phyloP scores from a whole-genome alignment of 106 monocot species.

The Phalaenopsis aphrodite region DNA sequence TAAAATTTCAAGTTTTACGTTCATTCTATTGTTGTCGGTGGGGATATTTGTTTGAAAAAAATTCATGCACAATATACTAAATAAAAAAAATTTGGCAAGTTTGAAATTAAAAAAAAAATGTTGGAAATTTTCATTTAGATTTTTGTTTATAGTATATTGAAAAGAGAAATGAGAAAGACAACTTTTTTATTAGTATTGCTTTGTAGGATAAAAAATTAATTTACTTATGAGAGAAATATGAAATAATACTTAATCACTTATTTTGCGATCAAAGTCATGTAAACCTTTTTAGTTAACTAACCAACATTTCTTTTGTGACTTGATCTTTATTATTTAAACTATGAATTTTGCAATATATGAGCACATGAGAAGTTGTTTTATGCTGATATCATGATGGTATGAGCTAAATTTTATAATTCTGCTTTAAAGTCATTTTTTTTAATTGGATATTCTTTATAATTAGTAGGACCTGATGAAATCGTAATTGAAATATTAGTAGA shows the following conservation, averaged over 20 bases:
- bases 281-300: not conserved
- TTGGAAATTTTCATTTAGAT: not conserved
- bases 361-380: not conserved
- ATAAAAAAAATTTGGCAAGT: not conserved
- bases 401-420: not conserved
- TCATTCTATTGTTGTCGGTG: not conserved
- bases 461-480: too few species aligned
- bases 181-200: not conserved
- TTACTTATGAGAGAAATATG: not conserved
- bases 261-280: not conserved
- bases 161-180: not conserved
- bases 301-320: not conserved
- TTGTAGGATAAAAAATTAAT: not conserved
- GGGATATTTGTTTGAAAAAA: not conserved
- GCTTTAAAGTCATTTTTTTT: not conserved
- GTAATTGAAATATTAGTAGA: too few species aligned
- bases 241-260: not conserved
- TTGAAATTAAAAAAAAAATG: not conserved
- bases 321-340: not conserved
- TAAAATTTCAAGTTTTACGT: not conserved
- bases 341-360: not conserved
- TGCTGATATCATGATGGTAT: not conserved
- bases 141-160: not conserved
- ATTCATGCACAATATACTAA: not conserved
- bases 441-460: not conserved